These are phyloP conservation scores for Prosopis cineraria DNA, from an alignment of 306 rosid species.

Conservation along the genomic window DNA sequence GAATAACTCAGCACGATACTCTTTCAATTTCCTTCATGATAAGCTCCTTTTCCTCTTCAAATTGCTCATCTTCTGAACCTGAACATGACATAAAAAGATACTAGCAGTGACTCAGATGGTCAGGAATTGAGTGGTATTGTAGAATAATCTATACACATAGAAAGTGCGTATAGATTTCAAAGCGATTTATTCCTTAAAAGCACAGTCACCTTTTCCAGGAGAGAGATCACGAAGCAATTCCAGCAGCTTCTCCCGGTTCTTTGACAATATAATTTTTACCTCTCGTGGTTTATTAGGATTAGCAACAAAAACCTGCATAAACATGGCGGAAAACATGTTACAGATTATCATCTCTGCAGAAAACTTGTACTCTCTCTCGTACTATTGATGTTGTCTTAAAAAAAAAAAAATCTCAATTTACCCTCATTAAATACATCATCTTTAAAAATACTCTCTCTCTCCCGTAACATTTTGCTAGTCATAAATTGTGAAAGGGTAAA, in stretches of 20 bases:
- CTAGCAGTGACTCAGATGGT: not conserved
- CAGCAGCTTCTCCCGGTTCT: slow-evolving; percentile 76
- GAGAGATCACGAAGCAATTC: slow-evolving; percentile 78
- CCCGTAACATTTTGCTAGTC: too few relatives aligned
- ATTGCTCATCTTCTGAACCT: slow-evolving; percentile 98
- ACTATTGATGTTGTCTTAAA: too few relatives aligned
- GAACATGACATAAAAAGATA: slow-evolving; percentile 28
- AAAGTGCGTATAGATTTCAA: not conserved
- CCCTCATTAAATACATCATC: too few relatives aligned
- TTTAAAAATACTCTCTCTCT: too few relatives aligned
- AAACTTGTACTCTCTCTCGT: too few relatives aligned
- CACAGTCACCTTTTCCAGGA: slow-evolving; percentile 73
- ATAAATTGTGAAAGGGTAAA: too few relatives aligned
- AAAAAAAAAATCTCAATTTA: too few relatives aligned
- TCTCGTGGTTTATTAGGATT: slow-evolving; percentile 90
- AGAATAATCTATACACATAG: not conserved
- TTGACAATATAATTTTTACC: slow-evolving; percentile 71
- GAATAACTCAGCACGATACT: slow-evolving; percentile 42
- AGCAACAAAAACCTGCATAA: slow-evolving; percentile 85
- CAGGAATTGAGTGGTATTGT: slow-evolving; percentile 13
- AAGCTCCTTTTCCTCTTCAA: slow-evolving; percentile 92
- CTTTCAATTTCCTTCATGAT: slow-evolving; percentile 80
- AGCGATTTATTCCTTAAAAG: slow-evolving; percentile 27
- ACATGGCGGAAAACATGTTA: slow-evolving; percentile 4
- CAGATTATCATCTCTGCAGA: slow-evolving; percentile 1